A percentile compares a stretch with the other conserved stretches of the same genome.
phyloP scores from a whole-genome alignment of 345 rosid genomes.

The Garcia nutans region DNA sequence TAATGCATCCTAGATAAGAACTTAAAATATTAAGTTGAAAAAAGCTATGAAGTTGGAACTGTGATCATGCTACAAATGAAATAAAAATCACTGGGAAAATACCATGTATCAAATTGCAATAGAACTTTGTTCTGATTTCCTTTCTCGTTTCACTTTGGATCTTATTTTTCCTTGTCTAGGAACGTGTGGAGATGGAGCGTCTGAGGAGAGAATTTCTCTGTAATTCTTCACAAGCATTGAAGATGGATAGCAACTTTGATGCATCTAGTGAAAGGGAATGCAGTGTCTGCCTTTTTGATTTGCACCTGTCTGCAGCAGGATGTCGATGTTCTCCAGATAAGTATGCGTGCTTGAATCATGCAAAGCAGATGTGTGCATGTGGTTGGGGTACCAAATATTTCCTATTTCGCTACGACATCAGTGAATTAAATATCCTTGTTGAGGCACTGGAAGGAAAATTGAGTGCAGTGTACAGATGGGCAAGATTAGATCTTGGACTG shows the following conservation, averaged over 20 bases:
- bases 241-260: slow-evolving; percentile 92
- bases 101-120: not conserved
- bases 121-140: slow-evolving; percentile 2
- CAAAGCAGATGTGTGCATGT: slow-evolving; percentile 82
- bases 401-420: slow-evolving; percentile 80
- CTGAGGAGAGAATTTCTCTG: slow-evolving; percentile 59
- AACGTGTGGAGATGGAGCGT: slow-evolving; percentile 77
- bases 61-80: slow-evolving; percentile 10
- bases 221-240: slow-evolving; percentile 58
- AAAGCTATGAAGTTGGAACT: not conserved
- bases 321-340: slow-evolving; percentile 89
- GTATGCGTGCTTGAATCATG: slow-evolving; percentile 87
- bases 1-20: not conserved
- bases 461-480: slow-evolving; percentile 96
- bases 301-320: slow-evolving; percentile 98
- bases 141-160: slow-evolving; percentile 18
- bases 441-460: slow-evolving; percentile 97
- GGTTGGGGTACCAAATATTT: slow-evolving; percentile 61
- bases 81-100: not conserved
- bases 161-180: slow-evolving; percentile 38
- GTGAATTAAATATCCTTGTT: slow-evolving; percentile 80
- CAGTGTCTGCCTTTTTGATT: slow-evolving; percentile 78
- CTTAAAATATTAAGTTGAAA: not conserved
- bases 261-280: slow-evolving; percentile 91
- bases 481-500: slow-evolving; percentile 90